Evolutionary conservation across 2,329 filamentous ascomycete species (phyloP).

Genomic region (Phyllosticta citriasiana): DNA sequence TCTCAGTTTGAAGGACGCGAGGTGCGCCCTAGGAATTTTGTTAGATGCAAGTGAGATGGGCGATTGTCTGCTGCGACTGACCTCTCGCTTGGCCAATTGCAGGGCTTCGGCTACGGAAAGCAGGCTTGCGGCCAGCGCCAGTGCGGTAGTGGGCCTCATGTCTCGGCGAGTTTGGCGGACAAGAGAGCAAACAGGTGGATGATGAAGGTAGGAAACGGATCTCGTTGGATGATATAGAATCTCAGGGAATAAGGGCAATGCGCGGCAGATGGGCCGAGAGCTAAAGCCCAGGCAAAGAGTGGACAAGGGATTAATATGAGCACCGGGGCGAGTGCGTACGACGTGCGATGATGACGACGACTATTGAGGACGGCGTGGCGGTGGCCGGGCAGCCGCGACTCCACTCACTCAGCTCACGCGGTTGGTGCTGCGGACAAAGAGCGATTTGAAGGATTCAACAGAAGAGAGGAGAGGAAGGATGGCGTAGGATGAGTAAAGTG

Average conservation of each 20-base stretch:
- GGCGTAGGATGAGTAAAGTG: background rate
- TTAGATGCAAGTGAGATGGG: background rate
- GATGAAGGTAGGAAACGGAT: background rate
- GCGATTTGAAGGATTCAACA: background rate
- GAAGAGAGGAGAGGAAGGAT: background rate
- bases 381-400: slow-evolving; percentile 7
- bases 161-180: slow-evolving; percentile 2
- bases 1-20: slow-evolving; percentile 40
- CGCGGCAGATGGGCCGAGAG: slow-evolving; percentile 2
- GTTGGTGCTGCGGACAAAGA: background rate
- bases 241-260: background rate
- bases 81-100: slow-evolving; percentile 23
- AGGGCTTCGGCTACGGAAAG: slow-evolving; percentile 21
- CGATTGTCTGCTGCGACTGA: slow-evolving; percentile 16
- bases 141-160: slow-evolving; percentile 23
- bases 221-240: slow-evolving; percentile 2
- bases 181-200: background rate
- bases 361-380: slow-evolving; percentile 10
- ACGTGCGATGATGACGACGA: slow-evolving; percentile 11
- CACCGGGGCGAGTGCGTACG: slow-evolving; percentile 10
- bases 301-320: slow-evolving; percentile 10
- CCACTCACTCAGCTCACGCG: slow-evolving; percentile 8
- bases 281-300: background rate
- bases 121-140: slow-evolving; percentile 21
- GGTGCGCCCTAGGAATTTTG: slow-evolving; percentile 18